phyloP scores from a whole-genome alignment of 1,284 basidiomycete species.

The Ceratobasidium sp. region DNA sequence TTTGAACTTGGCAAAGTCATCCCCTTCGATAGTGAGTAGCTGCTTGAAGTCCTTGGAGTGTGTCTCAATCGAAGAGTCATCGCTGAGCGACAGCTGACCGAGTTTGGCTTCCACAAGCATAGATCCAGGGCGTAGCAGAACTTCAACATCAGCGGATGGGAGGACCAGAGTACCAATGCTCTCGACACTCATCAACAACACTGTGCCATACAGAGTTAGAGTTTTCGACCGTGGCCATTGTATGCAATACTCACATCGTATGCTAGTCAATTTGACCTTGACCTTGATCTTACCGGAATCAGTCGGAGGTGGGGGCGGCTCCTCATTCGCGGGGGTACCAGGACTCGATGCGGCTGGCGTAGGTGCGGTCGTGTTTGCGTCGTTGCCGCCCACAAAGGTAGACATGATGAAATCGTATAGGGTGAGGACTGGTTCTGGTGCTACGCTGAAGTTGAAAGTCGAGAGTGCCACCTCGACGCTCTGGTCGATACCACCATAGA shows the following conservation, averaged over 20 bases:
- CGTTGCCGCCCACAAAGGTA: constrained; percentile 77
- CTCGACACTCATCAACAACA: constrained; percentile 83
- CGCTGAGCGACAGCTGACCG: constrained; percentile 84
- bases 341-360: constrained; percentile 16
- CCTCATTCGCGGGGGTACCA: constrained; percentile 24
- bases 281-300: constrained; percentile 76
- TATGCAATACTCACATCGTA: constrained; percentile 67
- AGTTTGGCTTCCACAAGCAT: constrained; percentile 85
- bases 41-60: constrained; percentile 80
- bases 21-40: constrained; percentile 92
- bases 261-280: constrained; percentile 84
- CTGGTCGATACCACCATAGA: constrained; percentile 90
- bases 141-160: constrained; percentile 88
- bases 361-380: constrained; percentile 42
- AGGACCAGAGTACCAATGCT: constrained; percentile 88
- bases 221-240: background rate
- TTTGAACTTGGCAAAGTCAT: constrained; percentile 93
- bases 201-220: constrained; percentile 52
- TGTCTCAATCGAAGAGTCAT: constrained; percentile 69
- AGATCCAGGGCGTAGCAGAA: constrained; percentile 77
- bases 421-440: constrained; percentile 89
- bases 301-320: constrained; percentile 42
- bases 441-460: constrained; percentile 89
- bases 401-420: constrained; percentile 99
- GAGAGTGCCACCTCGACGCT: constrained; percentile 89